These are phyloP conservation scores for Excoecaria cochinchinensis DNA, from an alignment of 345 rosid species.

Conservation along the genomic window DNA sequence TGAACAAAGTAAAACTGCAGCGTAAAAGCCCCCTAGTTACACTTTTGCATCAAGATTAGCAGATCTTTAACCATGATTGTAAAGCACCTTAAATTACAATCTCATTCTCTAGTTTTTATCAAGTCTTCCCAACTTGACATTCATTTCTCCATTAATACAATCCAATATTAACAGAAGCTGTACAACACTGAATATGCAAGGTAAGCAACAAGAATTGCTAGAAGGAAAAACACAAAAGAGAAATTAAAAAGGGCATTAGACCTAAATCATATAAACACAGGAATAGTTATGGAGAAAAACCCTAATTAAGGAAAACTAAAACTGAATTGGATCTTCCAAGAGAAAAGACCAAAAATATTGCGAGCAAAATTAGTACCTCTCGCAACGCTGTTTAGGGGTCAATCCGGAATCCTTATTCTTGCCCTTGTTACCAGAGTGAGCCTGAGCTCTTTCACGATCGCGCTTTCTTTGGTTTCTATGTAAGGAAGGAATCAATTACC, in stretches of 20 bases:
- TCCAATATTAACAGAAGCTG: neutral
- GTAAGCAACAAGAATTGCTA: neutral
- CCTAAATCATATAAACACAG: neutral
- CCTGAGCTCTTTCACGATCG: no score
- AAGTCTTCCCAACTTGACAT: neutral
- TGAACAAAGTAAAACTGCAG: no score
- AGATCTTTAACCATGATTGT: neutral
- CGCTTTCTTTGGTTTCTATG: no score
- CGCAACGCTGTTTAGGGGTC: no score
- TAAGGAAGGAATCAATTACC: no score
- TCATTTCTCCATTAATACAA: neutral
- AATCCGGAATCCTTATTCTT: no score
- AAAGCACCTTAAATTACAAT: neutral
- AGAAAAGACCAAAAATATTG: no score
- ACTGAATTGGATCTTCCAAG: no score
- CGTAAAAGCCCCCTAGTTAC: neutral
- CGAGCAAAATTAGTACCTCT: no score
- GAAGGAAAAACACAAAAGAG: neutral
- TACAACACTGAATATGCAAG: neutral
- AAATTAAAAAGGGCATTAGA: neutral
- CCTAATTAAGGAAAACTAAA: neutral
- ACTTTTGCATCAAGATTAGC: no score
- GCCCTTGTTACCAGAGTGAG: no score
- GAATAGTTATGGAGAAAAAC: neutral
- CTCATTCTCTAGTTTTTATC: neutral